phyloP scores from a whole-genome alignment of 495 filamentous ascomycete genomes.

The Xylaria intraflava region DNA sequence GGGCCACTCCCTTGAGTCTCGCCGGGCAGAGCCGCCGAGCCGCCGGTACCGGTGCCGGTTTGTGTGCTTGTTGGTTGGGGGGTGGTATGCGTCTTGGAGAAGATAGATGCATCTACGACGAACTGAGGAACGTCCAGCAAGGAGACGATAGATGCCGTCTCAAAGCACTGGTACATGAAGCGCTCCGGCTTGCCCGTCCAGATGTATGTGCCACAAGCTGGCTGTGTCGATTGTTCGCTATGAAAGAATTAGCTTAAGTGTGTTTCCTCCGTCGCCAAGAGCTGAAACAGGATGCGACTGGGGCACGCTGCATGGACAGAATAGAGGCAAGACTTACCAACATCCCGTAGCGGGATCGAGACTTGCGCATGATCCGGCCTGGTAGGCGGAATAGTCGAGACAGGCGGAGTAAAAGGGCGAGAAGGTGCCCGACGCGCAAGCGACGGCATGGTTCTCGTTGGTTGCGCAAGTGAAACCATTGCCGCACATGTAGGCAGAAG shows the following conservation, averaged over 20 bases:
- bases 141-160: slow-evolving; percentile 12
- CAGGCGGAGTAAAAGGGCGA: slow-evolving; percentile 30
- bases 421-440: slow-evolving; percentile 18
- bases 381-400: slow-evolving; percentile 27
- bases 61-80: slow-evolving; percentile 10
- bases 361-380: slow-evolving; percentile 17
- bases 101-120: slow-evolving; percentile 19
- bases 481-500: slow-evolving; percentile 6
- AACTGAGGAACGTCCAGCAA: slow-evolving; percentile 28
- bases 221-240: slow-evolving; percentile 6
- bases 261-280: neutral
- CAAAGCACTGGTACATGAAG: slow-evolving; percentile 34
- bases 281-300: neutral
- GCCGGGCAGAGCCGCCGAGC: no score
- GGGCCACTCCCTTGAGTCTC: no score
- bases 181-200: slow-evolving; percentile 25
- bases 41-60: neutral
- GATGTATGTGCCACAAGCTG: slow-evolving; percentile 32
- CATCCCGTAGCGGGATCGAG: slow-evolving; percentile 28
- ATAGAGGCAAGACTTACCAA: slow-evolving; percentile 25
- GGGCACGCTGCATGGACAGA: neutral
- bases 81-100: slow-evolving; percentile 14
- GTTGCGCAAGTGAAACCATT: slow-evolving; percentile 27
- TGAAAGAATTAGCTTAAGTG: slow-evolving; percentile 3
- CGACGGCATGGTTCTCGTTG: slow-evolving; percentile 27